Evolutionary conservation across 176 grass and related monocot species (phyloP).

Genomic region (Typha latifolia): DNA sequence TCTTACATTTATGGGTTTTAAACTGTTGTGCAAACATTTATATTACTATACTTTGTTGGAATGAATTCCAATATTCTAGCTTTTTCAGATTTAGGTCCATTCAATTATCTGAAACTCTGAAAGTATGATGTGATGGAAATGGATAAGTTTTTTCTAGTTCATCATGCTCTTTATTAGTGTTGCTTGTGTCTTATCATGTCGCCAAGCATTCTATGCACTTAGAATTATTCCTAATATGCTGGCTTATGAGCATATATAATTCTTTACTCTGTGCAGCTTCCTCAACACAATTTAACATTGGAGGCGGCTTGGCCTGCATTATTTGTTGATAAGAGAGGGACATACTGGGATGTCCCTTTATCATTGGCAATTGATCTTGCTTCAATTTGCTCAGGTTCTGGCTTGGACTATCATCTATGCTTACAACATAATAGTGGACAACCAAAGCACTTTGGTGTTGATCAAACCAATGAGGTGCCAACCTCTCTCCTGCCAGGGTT

Average conservation of each 20-base stretch:
- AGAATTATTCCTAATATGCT: not conserved
- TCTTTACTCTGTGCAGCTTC: slow-evolving; percentile 48
- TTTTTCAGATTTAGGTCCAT: too few species aligned
- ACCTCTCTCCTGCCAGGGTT: slow-evolving; percentile 56
- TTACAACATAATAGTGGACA: slow-evolving; percentile 75
- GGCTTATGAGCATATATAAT: not conserved
- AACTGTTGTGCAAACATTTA: not conserved
- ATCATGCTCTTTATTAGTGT: not conserved
- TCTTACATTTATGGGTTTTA: slow-evolving; percentile 29
- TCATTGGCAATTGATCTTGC: slow-evolving; percentile 75
- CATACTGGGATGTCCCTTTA: slow-evolving; percentile 79
- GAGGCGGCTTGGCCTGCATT: slow-evolving; percentile 74
- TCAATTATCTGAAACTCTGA: too few species aligned
- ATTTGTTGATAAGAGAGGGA: slow-evolving; percentile 74
- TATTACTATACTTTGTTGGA: not conserved
- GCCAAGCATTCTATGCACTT: not conserved
- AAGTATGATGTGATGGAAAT: too few species aligned
- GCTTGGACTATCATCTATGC: slow-evolving; percentile 79
- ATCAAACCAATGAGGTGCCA: slow-evolving; percentile 44
- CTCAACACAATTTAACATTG: slow-evolving; percentile 55
- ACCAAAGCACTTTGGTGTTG: slow-evolving; percentile 53
- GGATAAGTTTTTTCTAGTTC: too few species aligned
- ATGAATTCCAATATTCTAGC: too few species aligned
- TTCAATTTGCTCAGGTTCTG: slow-evolving; percentile 61
- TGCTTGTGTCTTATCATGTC: not conserved